These are phyloP conservation scores for Russula foetens DNA, from an alignment of 768 basidiomycete species.

Conservation along the genomic window DNA sequence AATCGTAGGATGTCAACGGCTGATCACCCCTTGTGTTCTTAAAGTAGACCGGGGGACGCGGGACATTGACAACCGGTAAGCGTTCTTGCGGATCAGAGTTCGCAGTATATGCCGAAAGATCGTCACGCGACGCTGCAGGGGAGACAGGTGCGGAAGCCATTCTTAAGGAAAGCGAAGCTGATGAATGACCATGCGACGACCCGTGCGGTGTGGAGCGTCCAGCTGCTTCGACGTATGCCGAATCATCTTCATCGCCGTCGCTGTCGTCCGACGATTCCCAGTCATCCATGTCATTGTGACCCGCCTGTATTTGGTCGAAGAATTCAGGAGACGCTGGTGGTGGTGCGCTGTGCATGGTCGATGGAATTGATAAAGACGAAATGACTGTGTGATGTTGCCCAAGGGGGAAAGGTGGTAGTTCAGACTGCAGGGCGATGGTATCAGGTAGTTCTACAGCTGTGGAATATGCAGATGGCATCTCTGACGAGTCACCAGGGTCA, in stretches of 20 bases:
- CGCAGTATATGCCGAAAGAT: background rate
- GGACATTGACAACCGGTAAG: constrained; percentile 8
- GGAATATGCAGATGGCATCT: constrained; percentile 17
- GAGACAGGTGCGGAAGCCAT: constrained; percentile 15
- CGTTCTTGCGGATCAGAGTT: constrained; percentile 10
- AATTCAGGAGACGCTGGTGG: constrained; percentile 61
- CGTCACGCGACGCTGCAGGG: constrained; percentile 1
- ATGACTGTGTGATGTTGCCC: constrained; percentile 19
- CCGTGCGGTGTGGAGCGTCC: constrained; percentile 8
- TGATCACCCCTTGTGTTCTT: constrained; percentile 16
- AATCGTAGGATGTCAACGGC: constrained; percentile 12
- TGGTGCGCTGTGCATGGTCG: constrained; percentile 51
- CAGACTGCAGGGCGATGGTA: background rate
- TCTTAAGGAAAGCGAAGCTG: background rate
- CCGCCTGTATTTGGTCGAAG: constrained; percentile 66
- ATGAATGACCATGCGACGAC: constrained; percentile 9
- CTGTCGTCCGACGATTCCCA: constrained; percentile 50
- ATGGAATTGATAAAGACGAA: constrained; percentile 36
- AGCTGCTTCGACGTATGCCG: constrained; percentile 21
- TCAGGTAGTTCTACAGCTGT: constrained; percentile 10
- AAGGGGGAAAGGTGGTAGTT: background rate
- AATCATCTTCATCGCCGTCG: constrained; percentile 23
- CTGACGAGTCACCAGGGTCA: constrained; percentile 21
- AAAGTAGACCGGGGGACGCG: constrained; percentile 16
- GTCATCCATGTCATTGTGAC: constrained; percentile 68